These are phyloP conservation scores for Persicaria tinctoria DNA, from an alignment of 148 eudicot species.

Conservation along the genomic window DNA sequence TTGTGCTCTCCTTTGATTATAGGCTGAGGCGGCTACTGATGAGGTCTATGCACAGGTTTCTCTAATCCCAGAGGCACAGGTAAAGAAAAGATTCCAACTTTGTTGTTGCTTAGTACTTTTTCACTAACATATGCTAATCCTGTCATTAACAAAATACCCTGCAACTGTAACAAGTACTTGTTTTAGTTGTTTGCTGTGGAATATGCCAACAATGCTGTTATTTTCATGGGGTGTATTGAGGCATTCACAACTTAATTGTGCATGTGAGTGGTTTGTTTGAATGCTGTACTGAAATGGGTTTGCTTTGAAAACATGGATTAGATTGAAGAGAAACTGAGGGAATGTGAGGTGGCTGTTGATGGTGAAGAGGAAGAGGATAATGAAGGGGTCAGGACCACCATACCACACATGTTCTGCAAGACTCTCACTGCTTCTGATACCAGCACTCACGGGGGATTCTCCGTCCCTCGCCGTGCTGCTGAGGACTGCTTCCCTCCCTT, in stretches of 20 bases:
- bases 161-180: not conserved
- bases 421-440: slow-evolving; percentile 98
- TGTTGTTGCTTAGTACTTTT: slow-evolving; percentile 1
- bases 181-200: not conserved
- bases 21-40: slow-evolving; percentile 87
- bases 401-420: slow-evolving; percentile 98
- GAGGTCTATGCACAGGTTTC: slow-evolving; percentile 93
- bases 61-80: slow-evolving; percentile 76
- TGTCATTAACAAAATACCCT: not conserved
- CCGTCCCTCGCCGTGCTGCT: slow-evolving; percentile 98
- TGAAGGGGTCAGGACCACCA: slow-evolving; percentile 46
- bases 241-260: not conserved
- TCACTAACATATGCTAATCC: not conserved
- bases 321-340: slow-evolving; percentile 70
- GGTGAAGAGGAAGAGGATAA: slow-evolving; percentile 58
- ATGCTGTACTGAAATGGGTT: not conserved
- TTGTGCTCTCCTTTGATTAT: slow-evolving; percentile 25
- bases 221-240: not conserved
- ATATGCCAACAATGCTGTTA: slow-evolving; percentile 2
- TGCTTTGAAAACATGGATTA: slow-evolving; percentile 16
- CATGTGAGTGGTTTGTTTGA: slow-evolving; percentile 6
- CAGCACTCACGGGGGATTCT: slow-evolving; percentile 98
- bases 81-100: slow-evolving; percentile 19
- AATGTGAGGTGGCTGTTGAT: slow-evolving; percentile 40
- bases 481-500: slow-evolving; percentile 98